Base-by-base conservation (phyloP, 495 filamentous ascomycete genomes). In the Podospora appendiculata region DNA sequence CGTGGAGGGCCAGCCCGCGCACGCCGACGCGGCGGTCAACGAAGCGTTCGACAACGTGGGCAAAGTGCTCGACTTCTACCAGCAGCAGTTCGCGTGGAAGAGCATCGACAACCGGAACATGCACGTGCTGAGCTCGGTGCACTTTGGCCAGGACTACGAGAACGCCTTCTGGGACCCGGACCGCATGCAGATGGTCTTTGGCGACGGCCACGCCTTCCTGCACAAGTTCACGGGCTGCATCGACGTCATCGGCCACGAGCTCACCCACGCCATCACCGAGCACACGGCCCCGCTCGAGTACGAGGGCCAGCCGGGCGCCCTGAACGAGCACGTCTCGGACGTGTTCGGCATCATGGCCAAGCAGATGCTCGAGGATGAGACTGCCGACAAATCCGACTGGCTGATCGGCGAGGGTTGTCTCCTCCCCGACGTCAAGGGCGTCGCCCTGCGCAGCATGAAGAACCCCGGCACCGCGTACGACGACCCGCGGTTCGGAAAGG, bases 191-290 rank as follows among this genome's bases (percentile, higher is more conserved):
- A 67, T 79, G 71, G 69, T 75, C 8, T 78, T 72, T 55, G 75
- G 75, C 19, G 73, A 77, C 41, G 75, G 75, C 12, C 61, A 74
- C 53, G 56, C 60, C 35, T 70, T 72, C 52, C 49, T 71, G 33
- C 63, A 66, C 47, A 60, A 68, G 55, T 74, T 77, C 53, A 67
- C 66, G 35, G 65, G 63, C 46, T 64, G 56, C 51, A 56, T 78
- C 5, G 75, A 80, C 45, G 74, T 79, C 38, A 74, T 77, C 46
- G 76, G 68, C 7, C 76, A 80, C 53, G 77, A 79, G 52, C 61
- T 78, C 19, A 79, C 72, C 11, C 77, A 80, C 52, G 76, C 70
- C 34, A 64, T 80, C 14, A 75, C 69, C 25, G 13, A 75, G 52
- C 59, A 69, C 53, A 73, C 68, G 2, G 64, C 60, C 8, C 54